Base-by-base conservation (phyloP, 306 rosid species). In the Elaeagnus macrophylla region DNA sequence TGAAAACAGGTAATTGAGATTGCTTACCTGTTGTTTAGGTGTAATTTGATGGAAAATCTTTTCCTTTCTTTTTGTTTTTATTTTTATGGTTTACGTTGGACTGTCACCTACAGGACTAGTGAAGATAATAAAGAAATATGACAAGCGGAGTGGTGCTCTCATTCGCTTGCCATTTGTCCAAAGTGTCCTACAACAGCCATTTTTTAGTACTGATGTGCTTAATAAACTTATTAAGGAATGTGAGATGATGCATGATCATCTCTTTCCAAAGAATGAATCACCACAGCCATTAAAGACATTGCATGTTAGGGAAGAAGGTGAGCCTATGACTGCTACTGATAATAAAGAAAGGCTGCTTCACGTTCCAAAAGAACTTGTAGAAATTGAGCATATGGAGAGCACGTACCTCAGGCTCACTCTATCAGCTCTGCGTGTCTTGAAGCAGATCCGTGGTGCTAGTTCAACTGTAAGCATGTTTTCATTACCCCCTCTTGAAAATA, bases 41-140 rank as follows among this genome's bases (percentile, higher is more conserved):
- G 7, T 45, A 45, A 42, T 7, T 45, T 5, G 13, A 12, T 14
- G 17, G 9, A 6, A 25, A 17, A 12, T 20, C 14, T 15, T 39
- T 45, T 50, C 10, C 43, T 16, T 19, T 10, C 12, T 41, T 10
- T 39, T 40, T 48, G 8, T 43, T 37, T 37, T 60, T 45, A 5
- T 39, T 14, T 9, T 17, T 43, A 37, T 10, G 8, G 18, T 57
- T 25, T 50, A n/a, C 12, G 12, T 16, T 56, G 19, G n/a, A 15
- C 3, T 35, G 48, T 39, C 11, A 19, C 53, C 19, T 12, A 57
- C 65, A 80, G 85, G 85, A 60, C 68, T 90, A 58, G 86, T 80
- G 70, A 90, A 86, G 80, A 90, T 90, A 75, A 75, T 87, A 56
- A 90, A 90, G 81, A 90, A 90, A 67, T 85, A 90, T 46, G 94